Base-by-base conservation (phyloP, 2,329 filamentous ascomycete species). In the Sclerotinia minor region DNA sequence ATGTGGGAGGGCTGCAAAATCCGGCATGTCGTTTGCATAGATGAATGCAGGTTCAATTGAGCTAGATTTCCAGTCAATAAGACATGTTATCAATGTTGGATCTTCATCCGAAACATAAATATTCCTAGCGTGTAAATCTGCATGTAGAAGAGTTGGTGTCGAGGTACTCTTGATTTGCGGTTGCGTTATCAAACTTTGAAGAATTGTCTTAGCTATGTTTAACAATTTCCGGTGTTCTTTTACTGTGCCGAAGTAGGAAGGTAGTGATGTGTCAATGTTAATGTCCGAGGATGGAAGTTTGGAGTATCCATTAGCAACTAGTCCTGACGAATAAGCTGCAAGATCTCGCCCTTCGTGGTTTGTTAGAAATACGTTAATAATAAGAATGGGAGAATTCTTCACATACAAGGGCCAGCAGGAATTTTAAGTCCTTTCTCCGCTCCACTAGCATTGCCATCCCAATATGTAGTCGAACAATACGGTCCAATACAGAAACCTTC, bases 21-120 rank as follows among this genome's bases (percentile, higher is more conserved):
- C 52, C 19, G 52, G 29, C 17, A 54, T 8, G 2, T 54, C 29
- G 19, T 13, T 54, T 11, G 52, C 19, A 1, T 54, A 54, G 19
- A n/a, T 54, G 29, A 54, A 54, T 0, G 29, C 52, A 61, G 79
- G 79, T 67, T 81, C 78, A 65, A 81, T 75, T 70, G 76, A 78
- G 53, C 75, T 70, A 1, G 76, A 78, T 71, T 82, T 79, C 79
- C 78, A 81, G 69, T 82, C 79, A 21, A 81, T 79, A 21, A 82
- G 78, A 17, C 73, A 75, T 7, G 79, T 77, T 7, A 81, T 72
- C 26, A 74, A 65, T 35, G 76, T 76, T 19, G 79, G 77, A 64
- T 81, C 74, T 11, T 78, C 75, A 59, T 78, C 74, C 8, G 77
- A 79, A 58, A 82, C 76, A 68, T 80, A 81, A 32, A 81, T 79